These are phyloP conservation scores for Aspergillus quadrilineatus DNA, from an alignment of 2,329 filamentous ascomycete genomes.

Conservation along the genomic window DNA sequence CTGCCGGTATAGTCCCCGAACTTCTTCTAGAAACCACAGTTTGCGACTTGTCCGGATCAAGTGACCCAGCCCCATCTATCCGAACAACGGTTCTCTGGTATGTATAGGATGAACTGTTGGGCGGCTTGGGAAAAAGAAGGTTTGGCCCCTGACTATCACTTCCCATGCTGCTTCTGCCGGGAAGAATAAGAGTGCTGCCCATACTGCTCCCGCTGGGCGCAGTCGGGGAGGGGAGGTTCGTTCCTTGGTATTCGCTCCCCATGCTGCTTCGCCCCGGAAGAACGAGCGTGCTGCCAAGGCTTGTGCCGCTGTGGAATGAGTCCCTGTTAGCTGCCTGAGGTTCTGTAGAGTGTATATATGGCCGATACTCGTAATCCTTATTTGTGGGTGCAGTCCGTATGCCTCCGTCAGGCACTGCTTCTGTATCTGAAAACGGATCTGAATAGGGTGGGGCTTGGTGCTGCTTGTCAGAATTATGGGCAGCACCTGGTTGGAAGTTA, in stretches of 20 bases:
- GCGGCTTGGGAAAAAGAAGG: slow-evolving; percentile 14
- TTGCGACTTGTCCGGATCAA: slow-evolving; percentile 31
- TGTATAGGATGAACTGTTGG: not conserved
- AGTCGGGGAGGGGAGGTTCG: too few relatives aligned
- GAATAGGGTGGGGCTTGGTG: slow-evolving; percentile 2
- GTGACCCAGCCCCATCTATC: slow-evolving; percentile 34
- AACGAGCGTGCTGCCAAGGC: slow-evolving; percentile 30
- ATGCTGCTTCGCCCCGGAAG: slow-evolving; percentile 28
- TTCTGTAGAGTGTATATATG: not conserved
- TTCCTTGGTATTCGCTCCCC: slow-evolving; percentile 20
- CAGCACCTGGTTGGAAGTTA: slow-evolving; percentile 1
- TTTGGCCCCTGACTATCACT: slow-evolving; percentile 16
- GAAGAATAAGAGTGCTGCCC: not conserved
- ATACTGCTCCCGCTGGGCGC: not conserved
- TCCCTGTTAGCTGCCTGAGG: slow-evolving; percentile 1
- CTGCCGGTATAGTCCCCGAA: slow-evolving; percentile 9
- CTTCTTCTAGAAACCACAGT: slow-evolving; percentile 33
- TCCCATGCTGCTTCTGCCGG: too few relatives aligned
- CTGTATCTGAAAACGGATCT: slow-evolving; percentile 20
- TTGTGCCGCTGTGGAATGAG: slow-evolving; percentile 22
- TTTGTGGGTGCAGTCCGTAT: not conserved
- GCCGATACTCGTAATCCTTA: not conserved
- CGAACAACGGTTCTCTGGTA: slow-evolving; percentile 8
- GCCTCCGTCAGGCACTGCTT: not conserved
- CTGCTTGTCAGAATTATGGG: not conserved